phyloP scores from a whole-genome alignment of 1,284 basidiomycete genomes.

The Tranzscheliella williamsii region DNA sequence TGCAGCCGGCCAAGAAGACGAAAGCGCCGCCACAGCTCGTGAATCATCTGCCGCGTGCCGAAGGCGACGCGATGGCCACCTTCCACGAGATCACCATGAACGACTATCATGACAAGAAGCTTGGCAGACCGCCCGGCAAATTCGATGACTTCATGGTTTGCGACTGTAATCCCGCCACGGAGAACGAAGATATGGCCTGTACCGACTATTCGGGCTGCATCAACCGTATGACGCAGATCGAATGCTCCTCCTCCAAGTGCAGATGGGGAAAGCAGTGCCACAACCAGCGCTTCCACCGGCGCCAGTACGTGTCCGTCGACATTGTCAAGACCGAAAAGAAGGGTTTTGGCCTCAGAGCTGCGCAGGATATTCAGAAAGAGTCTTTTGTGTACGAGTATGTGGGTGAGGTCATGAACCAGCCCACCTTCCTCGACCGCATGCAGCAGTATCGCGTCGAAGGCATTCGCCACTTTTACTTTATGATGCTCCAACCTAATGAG shows the following conservation, averaged over 20 bases:
- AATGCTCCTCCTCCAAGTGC: slow-evolving; percentile 87
- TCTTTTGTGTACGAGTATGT: slow-evolving; percentile 96
- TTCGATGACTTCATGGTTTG: slow-evolving; percentile 67
- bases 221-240: slow-evolving; percentile 94
- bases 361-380: slow-evolving; percentile 72
- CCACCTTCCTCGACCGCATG: slow-evolving; percentile 90
- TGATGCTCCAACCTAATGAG: slow-evolving; percentile 99
- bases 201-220: slow-evolving; percentile 91
- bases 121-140: slow-evolving; percentile 83
- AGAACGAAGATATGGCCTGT: slow-evolving; percentile 67
- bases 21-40: slow-evolving; percentile 42
- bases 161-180: slow-evolving; percentile 42
- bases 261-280: slow-evolving; percentile 78
- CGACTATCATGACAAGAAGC: slow-evolving; percentile 81
- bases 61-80: slow-evolving; percentile 68
- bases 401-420: slow-evolving; percentile 89
- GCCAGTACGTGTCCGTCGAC: slow-evolving; percentile 82
- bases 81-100: slow-evolving; percentile 78
- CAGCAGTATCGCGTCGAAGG: slow-evolving; percentile 88
- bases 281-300: slow-evolving; percentile 85
- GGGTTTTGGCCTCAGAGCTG: slow-evolving; percentile 86
- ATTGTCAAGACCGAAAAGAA: slow-evolving; percentile 94
- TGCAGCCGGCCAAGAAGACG: slow-evolving; percentile 1
- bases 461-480: slow-evolving; percentile 97
- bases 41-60: slow-evolving; percentile 42